Percentiles rank a stretch among this genome's conserved stretches.
phyloP scores from a whole-genome alignment of 169 alveolate genomes.

The Eimeria praecox region DNA sequence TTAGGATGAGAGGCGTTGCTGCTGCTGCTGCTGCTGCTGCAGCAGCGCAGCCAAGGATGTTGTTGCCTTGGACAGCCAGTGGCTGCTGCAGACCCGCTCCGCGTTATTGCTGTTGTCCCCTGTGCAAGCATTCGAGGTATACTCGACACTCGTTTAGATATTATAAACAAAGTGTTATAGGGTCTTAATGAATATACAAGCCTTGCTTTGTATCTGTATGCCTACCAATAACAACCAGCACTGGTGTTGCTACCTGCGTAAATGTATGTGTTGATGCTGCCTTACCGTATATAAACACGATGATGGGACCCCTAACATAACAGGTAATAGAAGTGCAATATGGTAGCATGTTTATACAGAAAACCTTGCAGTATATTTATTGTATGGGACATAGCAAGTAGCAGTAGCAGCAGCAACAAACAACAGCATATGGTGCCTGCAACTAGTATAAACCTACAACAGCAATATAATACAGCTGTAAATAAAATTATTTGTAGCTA shows the following conservation, averaged over 20 bases:
- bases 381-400: not conserved
- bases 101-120: constrained; percentile 68
- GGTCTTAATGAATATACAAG: constrained; percentile 5
- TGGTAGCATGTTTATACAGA: not conserved
- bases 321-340: not conserved
- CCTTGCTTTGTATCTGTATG: constrained; percentile 52
- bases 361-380: constrained; percentile 1
- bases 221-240: constrained; percentile 4
- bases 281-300: constrained; percentile 2
- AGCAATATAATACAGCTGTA: not conserved
- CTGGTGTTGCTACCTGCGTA: constrained; percentile 34
- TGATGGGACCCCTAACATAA: not conserved
- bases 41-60: constrained; percentile 60
- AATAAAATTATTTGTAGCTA: not conserved
- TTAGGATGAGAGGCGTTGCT: constrained; percentile 45
- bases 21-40: constrained; percentile 76
- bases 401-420: constrained; percentile 10
- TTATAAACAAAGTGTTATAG: constrained; percentile 18
- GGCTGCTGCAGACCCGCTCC: constrained; percentile 75
- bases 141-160: constrained; percentile 32
- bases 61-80: constrained; percentile 76
- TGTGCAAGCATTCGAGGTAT: not conserved
- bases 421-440: constrained; percentile 23
- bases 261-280: constrained; percentile 34
- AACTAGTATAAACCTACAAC: constrained; percentile 12